Conservation (phyloP, 2,329 filamentous ascomycete species). For the Phialophora tarda region DNA sequence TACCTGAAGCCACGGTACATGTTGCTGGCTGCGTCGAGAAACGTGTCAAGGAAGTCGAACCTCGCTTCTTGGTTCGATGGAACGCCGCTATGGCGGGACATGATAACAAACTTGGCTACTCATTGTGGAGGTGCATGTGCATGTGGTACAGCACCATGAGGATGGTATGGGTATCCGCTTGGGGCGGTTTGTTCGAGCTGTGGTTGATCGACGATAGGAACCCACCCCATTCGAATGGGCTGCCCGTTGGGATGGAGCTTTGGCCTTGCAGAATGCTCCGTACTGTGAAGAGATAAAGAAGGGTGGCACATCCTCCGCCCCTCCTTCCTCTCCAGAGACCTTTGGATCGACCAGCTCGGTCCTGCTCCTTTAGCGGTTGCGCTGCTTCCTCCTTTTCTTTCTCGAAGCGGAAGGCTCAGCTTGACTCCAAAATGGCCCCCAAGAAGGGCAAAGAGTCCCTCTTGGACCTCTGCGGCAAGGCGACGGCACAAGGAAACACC, state of each 20-base stretch:
- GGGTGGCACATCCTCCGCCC: neutral
- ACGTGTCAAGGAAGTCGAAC: constrained; percentile 2
- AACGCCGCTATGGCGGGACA: neutral
- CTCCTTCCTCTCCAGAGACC: neutral
- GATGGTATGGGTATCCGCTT: neutral
- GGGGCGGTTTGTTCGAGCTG: neutral
- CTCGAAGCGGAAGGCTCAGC: constrained; percentile 4
- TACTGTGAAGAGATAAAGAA: neutral
- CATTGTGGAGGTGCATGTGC: neutral
- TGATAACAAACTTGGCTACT: neutral
- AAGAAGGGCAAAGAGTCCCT: constrained; percentile 45
- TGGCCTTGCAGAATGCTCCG: neutral
- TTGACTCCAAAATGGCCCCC: constrained; percentile 31
- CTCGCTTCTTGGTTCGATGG: neutral
- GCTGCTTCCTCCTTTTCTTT: neutral
- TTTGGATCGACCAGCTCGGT: neutral
- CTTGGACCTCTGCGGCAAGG: constrained; percentile 62
- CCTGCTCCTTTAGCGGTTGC: neutral
- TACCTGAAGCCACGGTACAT: neutral
- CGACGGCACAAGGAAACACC: constrained; percentile 65
- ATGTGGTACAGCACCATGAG: constrained; percentile 9
- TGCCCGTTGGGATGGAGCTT: neutral
- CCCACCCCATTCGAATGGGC: neutral
- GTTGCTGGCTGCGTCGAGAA: constrained; percentile 5
- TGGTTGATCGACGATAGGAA: constrained; percentile 3